phyloP scores from a whole-genome alignment of 169 alveolate genomes.

The Plasmodium relictum region DNA sequence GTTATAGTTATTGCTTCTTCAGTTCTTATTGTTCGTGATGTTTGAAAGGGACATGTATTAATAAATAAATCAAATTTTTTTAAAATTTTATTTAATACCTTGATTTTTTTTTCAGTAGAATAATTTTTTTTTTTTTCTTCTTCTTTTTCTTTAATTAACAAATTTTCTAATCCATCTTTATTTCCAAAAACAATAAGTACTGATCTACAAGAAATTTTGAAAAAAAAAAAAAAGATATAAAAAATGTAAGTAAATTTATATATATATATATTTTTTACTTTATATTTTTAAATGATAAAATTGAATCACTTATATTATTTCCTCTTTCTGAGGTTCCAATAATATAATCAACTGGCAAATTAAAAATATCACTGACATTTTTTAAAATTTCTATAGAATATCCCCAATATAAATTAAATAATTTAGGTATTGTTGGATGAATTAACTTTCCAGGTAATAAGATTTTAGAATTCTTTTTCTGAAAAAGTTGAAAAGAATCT shows the following conservation, averaged over 20 bases:
- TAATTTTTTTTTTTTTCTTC: slow-evolving; percentile 25
- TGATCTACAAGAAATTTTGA: slow-evolving; percentile 16
- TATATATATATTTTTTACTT: slow-evolving; percentile 10
- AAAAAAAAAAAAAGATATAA: not conserved
- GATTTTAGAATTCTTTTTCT: slow-evolving; percentile 35
- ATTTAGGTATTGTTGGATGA: slow-evolving; percentile 47
- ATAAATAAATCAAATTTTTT: slow-evolving; percentile 91
- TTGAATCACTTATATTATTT: not conserved
- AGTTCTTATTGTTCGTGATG: slow-evolving; percentile 96
- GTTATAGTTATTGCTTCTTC: slow-evolving; percentile 96
- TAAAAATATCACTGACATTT: slow-evolving; percentile 50
- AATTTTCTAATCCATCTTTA: slow-evolving; percentile 48
- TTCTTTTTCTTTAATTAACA: slow-evolving; percentile 45
- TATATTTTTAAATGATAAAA: not conserved
- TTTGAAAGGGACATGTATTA: slow-evolving; percentile 94
- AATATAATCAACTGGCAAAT: slow-evolving; percentile 33
- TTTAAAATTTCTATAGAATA: slow-evolving; percentile 60
- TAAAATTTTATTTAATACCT: slow-evolving; percentile 76
- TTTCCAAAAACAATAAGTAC: slow-evolving; percentile 70
- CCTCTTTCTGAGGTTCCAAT: slow-evolving; percentile 75
- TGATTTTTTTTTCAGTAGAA: slow-evolving; percentile 12
- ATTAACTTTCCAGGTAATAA: slow-evolving; percentile 65
- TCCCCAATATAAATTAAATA: slow-evolving; percentile 68
- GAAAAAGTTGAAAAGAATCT: slow-evolving; percentile 19
- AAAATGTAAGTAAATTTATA: not conserved